phyloP scores from a whole-genome alignment of 2,329 filamentous ascomycete genomes.

The Sclerotinia glacialis region DNA sequence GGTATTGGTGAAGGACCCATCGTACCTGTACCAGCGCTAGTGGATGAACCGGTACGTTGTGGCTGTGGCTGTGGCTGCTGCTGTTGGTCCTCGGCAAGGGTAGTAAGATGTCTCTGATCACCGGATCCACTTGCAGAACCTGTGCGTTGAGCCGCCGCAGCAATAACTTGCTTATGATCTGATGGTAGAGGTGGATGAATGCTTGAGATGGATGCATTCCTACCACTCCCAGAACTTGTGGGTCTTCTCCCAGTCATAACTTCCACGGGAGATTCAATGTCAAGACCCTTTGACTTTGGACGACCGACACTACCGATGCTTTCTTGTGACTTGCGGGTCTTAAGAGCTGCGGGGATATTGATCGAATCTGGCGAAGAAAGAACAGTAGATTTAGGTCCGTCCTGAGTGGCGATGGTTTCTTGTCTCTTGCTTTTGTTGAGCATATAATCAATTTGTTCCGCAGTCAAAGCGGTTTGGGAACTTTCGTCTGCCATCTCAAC shows the following conservation, averaged over 20 bases:
- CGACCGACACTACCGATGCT: constrained; percentile 48
- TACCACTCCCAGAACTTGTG: constrained; percentile 69
- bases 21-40: constrained; percentile 39
- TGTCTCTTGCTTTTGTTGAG: constrained; percentile 52
- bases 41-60: constrained; percentile 53
- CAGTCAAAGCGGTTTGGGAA: constrained; percentile 81
- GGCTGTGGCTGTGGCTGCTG: constrained; percentile 76
- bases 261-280: constrained; percentile 42
- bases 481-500: constrained; percentile 62
- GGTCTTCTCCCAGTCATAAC: constrained; percentile 53
- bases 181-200: constrained; percentile 69
- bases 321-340: constrained; percentile 49
- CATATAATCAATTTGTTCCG: constrained; percentile 75
- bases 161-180: constrained; percentile 82
- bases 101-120: constrained; percentile 14
- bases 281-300: constrained; percentile 41
- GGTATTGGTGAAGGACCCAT: constrained; percentile 88
- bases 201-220: constrained; percentile 46
- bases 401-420: constrained; percentile 32
- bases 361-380: constrained; percentile 35
- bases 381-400: constrained; percentile 27
- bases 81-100: constrained; percentile 61
- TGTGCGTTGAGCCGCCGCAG: constrained; percentile 66
- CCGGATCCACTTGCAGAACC: constrained; percentile 42
- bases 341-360: constrained; percentile 42